Evolutionary conservation across 2,329 filamentous ascomycete species (phyloP).

Genomic region (Fusarium sp.): DNA sequence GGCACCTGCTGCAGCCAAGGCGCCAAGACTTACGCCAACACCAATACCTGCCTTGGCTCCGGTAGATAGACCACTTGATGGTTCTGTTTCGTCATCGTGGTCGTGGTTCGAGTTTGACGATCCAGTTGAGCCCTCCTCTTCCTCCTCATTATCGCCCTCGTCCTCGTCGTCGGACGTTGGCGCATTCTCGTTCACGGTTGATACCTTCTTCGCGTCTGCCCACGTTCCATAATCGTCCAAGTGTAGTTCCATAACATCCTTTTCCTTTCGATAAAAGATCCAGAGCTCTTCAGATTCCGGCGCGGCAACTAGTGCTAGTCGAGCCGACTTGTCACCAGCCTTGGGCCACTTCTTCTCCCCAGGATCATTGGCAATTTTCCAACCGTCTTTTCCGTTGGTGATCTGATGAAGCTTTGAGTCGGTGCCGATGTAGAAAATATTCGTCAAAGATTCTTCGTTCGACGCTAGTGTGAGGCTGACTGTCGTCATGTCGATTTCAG

Average conservation of each 20-base stretch:
- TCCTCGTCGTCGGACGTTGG: not conserved
- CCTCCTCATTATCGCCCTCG: not conserved
- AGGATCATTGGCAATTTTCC: not conserved
- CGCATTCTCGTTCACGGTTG: not conserved
- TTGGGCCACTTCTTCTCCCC: slow-evolving; percentile 20
- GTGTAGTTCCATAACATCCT: slow-evolving; percentile 18
- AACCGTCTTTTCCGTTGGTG: not conserved
- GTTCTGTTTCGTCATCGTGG: not conserved
- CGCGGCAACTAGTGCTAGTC: slow-evolving; percentile 22
- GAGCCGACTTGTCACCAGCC: slow-evolving; percentile 15
- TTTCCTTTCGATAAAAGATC: slow-evolving; percentile 27
- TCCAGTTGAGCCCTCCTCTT: not conserved
- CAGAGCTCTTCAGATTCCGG: slow-evolving; percentile 17
- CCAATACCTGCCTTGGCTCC: slow-evolving; percentile 2
- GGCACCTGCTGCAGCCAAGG: not conserved
- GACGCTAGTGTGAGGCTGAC: slow-evolving; percentile 4
- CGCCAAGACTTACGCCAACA: not conserved
- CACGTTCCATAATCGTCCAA: slow-evolving; percentile 4
- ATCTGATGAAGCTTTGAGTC: slow-evolving; percentile 14
- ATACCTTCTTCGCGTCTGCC: slow-evolving; percentile 1
- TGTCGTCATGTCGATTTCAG: slow-evolving; percentile 4
- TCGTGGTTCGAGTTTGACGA: not conserved
- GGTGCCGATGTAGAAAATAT: slow-evolving; percentile 24
- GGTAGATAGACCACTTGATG: not conserved
- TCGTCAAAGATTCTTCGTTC: not conserved